A percentile compares a stretch with the other conserved stretches of the same genome.
Evolutionary conservation across 2,329 filamentous ascomycete genomes (phyloP).

Genomic region (Phoma sp.): DNA sequence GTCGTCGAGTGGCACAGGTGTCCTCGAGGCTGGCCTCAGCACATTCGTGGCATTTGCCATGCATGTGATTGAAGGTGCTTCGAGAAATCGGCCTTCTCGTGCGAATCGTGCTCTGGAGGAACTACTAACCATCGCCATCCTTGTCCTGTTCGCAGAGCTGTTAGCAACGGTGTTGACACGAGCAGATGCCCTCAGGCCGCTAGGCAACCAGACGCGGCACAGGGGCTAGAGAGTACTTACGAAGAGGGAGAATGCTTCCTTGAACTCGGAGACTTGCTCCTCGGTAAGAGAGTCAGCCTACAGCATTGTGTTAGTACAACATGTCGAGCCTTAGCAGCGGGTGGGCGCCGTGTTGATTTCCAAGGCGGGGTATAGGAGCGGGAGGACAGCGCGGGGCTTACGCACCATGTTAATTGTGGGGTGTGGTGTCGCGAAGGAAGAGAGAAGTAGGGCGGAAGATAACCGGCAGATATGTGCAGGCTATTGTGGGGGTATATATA

Average conservation of each 20-base stretch:
- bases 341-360: slow-evolving; percentile 39
- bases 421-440: slow-evolving; percentile 11
- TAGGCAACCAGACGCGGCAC: slow-evolving; percentile 34
- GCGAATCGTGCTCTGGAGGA: slow-evolving; percentile 1
- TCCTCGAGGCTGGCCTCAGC: slow-evolving; percentile 1
- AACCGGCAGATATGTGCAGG: slow-evolving; percentile 18
- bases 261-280: slow-evolving; percentile 99
- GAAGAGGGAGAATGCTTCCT: slow-evolving; percentile 99
- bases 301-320: slow-evolving; percentile 33
- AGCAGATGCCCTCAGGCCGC: slow-evolving; percentile 18
- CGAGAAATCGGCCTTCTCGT: neutral
- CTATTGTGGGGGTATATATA: slow-evolving; percentile 22
- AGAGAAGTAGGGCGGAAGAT: neutral
- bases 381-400: slow-evolving; percentile 36
- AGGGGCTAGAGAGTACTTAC: slow-evolving; percentile 67
- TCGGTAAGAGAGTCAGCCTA: slow-evolving; percentile 98
- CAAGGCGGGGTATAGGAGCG: slow-evolving; percentile 47
- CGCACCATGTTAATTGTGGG: slow-evolving; percentile 47
- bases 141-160: slow-evolving; percentile 57
- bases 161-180: slow-evolving; percentile 34
- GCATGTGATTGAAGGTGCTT: slow-evolving; percentile 7
- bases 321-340: slow-evolving; percentile 10
- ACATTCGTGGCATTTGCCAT: slow-evolving; percentile 9
- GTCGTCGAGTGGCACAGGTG: neutral
- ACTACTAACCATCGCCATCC: slow-evolving; percentile 62